These are phyloP conservation scores for Chrysanthemum seticuspe DNA, from an alignment of 129 eudicot genomes.

Conservation along the genomic window DNA sequence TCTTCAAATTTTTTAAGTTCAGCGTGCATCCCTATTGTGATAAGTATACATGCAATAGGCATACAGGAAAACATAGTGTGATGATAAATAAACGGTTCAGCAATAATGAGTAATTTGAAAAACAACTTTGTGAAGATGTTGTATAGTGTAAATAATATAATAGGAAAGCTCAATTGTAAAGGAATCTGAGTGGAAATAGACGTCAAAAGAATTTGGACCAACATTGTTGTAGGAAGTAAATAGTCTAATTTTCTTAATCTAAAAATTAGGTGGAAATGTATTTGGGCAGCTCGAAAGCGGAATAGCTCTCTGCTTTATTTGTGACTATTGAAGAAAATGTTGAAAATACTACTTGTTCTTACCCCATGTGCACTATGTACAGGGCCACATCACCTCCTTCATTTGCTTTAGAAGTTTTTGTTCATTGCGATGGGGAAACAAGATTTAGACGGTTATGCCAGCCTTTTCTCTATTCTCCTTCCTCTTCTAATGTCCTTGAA, in stretches of 20 bases:
- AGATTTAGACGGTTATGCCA: conserved; percentile 92
- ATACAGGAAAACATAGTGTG: too few relatives aligned
- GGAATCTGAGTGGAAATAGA: not conserved
- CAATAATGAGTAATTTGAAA: too few relatives aligned
- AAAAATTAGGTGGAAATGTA: not conserved
- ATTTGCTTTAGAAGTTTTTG: conserved; percentile 94
- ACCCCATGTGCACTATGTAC: conserved; percentile 18
- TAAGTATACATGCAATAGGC: too few relatives aligned
- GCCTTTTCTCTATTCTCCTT: conserved; percentile 94
- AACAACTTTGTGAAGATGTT: too few relatives aligned
- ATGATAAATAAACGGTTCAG: too few relatives aligned
- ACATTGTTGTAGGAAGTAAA: conserved; percentile 10
- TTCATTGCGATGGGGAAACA: conserved; percentile 95
- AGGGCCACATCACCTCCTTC: conserved; percentile 99
- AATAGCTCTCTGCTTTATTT: not conserved
- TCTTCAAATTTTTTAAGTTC: not conserved
- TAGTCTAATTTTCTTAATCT: not conserved
- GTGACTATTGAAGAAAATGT: conserved; percentile 5
- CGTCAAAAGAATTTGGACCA: not conserved
- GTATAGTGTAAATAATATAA: too few relatives aligned
- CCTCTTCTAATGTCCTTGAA: conserved; percentile 94
- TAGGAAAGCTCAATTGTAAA: too few relatives aligned
- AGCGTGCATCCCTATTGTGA: too few relatives aligned
- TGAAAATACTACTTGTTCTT: not conserved
- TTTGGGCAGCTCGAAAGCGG: not conserved